These are phyloP conservation scores for Candida mesenterica DNA, from an alignment of 1,139 yeast species.

Conservation along the genomic window DNA sequence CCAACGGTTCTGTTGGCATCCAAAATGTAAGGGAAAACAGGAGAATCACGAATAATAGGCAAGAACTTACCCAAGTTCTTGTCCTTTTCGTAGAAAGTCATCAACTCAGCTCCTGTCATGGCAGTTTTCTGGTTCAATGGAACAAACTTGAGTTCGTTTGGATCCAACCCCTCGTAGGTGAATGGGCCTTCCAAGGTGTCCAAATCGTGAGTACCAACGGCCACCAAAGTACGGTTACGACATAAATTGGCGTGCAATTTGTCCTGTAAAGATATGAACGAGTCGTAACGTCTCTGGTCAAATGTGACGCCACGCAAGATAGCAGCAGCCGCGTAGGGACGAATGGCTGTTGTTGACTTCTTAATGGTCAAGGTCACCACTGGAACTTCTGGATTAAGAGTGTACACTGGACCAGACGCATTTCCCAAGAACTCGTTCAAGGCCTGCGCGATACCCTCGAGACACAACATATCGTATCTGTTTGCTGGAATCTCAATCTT, in stretches of 20 bases:
- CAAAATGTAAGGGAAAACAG: constrained; percentile 86
- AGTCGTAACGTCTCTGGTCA: constrained; percentile 82
- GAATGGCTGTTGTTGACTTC: constrained; percentile 64
- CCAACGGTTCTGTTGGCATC: constrained; percentile 79
- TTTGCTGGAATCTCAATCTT: constrained; percentile 98
- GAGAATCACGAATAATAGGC: constrained; percentile 84
- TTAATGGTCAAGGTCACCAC: constrained; percentile 68
- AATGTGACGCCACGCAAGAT: constrained; percentile 79
- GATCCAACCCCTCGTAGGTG: constrained; percentile 82
- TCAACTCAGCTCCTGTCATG: constrained; percentile 73
- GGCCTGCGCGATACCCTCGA: constrained; percentile 96
- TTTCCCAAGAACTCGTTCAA: constrained; percentile 85
- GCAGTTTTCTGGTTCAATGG: constrained; percentile 85
- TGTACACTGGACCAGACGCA: constrained; percentile 62
- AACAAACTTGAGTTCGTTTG: constrained; percentile 70
- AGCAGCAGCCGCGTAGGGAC: constrained; percentile 96
- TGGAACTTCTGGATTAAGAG: constrained; percentile 59
- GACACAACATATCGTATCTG: constrained; percentile 95
- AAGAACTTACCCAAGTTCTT: constrained; percentile 86
- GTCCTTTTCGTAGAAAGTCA: constrained; percentile 90
- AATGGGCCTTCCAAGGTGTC: constrained; percentile 83
- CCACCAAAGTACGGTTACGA: constrained; percentile 95
- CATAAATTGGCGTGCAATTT: constrained; percentile 93
- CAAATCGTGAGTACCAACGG: constrained; percentile 96
- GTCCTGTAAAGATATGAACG: constrained; percentile 95